phyloP scores from a whole-genome alignment of 2,329 filamentous ascomycete species.

The Neofusicoccum umdonicola region DNA sequence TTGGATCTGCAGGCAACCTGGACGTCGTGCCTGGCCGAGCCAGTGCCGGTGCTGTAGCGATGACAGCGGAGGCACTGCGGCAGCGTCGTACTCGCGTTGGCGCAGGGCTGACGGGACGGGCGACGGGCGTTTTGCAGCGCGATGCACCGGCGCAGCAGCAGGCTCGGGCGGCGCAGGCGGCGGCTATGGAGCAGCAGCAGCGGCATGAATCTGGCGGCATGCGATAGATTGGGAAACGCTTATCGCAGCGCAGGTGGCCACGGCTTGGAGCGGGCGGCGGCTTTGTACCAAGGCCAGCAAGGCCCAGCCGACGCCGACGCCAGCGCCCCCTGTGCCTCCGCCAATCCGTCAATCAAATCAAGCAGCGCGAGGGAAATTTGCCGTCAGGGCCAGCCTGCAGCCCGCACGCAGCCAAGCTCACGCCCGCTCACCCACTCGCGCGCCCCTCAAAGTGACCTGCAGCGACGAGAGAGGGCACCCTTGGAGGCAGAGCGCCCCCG shows the following conservation, averaged over 20 bases:
- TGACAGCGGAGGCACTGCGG: not conserved
- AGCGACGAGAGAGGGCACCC: constrained; percentile 1
- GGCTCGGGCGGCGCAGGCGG: not conserved
- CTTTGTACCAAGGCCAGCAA: not conserved
- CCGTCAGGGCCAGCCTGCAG: not conserved
- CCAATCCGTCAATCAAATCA: not conserved
- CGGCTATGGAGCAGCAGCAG: not conserved
- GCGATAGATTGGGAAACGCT: constrained; percentile 1
- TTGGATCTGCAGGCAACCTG: constrained; percentile 42
- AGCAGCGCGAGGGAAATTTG: not conserved
- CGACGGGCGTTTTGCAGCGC: not conserved
- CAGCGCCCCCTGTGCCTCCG: no score
- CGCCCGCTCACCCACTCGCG: not conserved
- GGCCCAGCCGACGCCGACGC: not conserved
- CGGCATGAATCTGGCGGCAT: not conserved
- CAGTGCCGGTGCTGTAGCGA: constrained; percentile 23
- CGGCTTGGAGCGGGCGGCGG: not conserved
- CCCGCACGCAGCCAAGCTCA: not conserved
- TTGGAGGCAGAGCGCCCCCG: not conserved
- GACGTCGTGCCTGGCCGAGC: constrained; percentile 26
- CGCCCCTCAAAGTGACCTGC: constrained; percentile 3
- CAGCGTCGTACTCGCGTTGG: not conserved
- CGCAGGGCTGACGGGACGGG: not conserved
- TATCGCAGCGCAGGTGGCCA: not conserved
- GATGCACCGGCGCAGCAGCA: not conserved